phyloP scores from a whole-genome alignment of 2,329 filamentous ascomycete species.

The Aureobasidium sp. region DNA sequence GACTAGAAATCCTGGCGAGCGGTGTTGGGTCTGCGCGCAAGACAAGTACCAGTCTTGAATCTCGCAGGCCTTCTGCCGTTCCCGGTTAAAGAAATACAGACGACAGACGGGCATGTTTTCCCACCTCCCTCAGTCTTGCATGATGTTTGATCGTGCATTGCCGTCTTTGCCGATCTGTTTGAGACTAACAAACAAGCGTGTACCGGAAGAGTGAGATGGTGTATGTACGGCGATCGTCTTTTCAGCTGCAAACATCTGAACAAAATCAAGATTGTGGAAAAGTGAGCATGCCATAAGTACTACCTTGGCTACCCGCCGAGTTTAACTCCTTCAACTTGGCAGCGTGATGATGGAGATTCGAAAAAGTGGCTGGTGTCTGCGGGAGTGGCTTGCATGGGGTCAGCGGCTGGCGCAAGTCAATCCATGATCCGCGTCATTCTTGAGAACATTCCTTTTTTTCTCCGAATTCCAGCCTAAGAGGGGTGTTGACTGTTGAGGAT shows the following conservation, averaged over 20 bases:
- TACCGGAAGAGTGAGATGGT: background rate
- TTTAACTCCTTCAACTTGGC: conserved; percentile 1
- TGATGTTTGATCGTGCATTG: background rate
- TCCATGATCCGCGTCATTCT: conserved; percentile 2
- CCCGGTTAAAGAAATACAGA: conserved; percentile 5
- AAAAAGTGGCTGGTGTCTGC: background rate
- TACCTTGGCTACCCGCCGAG: background rate
- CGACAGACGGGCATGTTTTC: background rate
- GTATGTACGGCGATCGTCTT: background rate
- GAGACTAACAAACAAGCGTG: background rate
- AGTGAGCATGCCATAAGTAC: background rate
- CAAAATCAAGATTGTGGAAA: background rate
- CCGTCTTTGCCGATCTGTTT: conserved; percentile 10
- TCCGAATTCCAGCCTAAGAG: background rate
- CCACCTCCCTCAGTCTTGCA: conserved; percentile 1
- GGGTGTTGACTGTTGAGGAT: too few relatives aligned
- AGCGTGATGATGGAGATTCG: background rate
- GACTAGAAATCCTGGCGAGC: conserved; percentile 53
- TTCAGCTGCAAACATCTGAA: background rate
- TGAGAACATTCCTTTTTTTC: background rate
- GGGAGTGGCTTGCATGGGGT: conserved; percentile 6
- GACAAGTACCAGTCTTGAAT: conserved; percentile 15
- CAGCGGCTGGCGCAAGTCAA: background rate
- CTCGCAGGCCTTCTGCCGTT: conserved; percentile 9
- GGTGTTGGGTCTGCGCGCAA: conserved; percentile 33